phyloP scores from a whole-genome alignment of 2,329 filamentous ascomycete species.

The Paecilomyces dactylethromorphus region DNA sequence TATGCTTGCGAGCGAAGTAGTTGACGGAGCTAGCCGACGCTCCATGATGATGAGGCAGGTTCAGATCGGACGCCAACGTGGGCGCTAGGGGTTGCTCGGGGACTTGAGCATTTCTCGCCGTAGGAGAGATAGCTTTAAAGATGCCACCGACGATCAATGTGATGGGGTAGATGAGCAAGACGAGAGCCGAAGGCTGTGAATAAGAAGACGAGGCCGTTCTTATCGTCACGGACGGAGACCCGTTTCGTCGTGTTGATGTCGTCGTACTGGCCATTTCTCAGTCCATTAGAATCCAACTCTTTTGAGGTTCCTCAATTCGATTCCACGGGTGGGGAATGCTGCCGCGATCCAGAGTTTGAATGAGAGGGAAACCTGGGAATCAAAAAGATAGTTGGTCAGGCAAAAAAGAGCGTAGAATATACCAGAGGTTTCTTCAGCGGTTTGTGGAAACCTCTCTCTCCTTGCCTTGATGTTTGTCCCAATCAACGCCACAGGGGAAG shows the following conservation, averaged over 20 bases:
- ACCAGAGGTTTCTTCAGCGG: neutral
- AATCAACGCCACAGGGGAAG: neutral
- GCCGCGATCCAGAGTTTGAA: neutral
- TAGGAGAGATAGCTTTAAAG: slow-evolving; percentile 71
- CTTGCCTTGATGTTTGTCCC: neutral
- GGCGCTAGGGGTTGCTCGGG: neutral
- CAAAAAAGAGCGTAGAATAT: neutral
- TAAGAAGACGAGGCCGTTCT: neutral
- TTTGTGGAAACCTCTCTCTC: neutral
- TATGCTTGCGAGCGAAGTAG: slow-evolving; percentile 92
- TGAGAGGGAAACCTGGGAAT: neutral
- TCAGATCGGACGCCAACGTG: slow-evolving; percentile 21
- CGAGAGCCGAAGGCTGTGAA: slow-evolving; percentile 49
- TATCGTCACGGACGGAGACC: neutral
- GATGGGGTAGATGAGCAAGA: slow-evolving; percentile 66
- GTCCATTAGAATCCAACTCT: neutral
- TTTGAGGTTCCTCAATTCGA: neutral
- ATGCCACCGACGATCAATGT: slow-evolving; percentile 75
- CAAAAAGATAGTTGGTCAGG: neutral
- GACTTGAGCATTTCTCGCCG: slow-evolving; percentile 42
- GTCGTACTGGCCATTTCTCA: neutral
- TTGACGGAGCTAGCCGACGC: slow-evolving; percentile 24
- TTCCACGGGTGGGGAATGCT: neutral
- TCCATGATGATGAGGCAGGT: slow-evolving; percentile 6
- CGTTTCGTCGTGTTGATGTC: neutral